These are phyloP conservation scores for Pseudomicrostroma phylloplanum DNA, from an alignment of 1,284 basidiomycete genomes.

Conservation along the genomic window DNA sequence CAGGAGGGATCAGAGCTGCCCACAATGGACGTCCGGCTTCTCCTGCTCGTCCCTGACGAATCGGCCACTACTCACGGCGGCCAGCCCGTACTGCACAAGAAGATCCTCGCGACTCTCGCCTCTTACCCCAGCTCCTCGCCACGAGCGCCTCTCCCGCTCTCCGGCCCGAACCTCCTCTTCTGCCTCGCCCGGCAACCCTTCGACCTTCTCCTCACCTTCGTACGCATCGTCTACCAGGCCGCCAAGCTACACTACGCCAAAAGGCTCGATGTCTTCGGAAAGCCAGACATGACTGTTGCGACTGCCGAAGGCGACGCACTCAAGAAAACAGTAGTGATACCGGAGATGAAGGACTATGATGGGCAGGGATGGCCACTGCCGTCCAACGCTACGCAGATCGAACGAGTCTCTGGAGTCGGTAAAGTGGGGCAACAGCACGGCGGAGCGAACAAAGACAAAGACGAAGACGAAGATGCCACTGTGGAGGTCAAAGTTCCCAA, in stretches of 20 bases:
- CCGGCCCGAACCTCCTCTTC: constrained; percentile 53
- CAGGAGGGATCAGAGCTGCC: neutral
- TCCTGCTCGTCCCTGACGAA: constrained; percentile 22
- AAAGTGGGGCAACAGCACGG: too few species aligned
- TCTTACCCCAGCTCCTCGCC: constrained; percentile 46
- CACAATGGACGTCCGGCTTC: constrained; percentile 17
- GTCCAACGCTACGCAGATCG: constrained; percentile 8
- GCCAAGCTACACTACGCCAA: constrained; percentile 64
- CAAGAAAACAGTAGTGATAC: neutral
- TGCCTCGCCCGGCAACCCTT: constrained; percentile 57
- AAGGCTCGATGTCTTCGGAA: constrained; percentile 60
- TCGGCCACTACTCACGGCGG: neutral
- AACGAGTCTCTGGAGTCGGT: neutral
- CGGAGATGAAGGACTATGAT: constrained; percentile 6
- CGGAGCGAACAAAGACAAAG: too few species aligned
- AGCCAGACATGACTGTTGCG: constrained; percentile 56
- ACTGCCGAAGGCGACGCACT: constrained; percentile 5
- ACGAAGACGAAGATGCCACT: neutral
- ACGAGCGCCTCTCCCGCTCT: constrained; percentile 51
- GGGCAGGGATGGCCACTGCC: constrained; percentile 10
- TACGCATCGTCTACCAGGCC: constrained; percentile 65
- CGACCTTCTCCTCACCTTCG: constrained; percentile 60
- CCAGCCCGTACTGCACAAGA: constrained; percentile 31
- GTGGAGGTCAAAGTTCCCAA: neutral
- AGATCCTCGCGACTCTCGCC: constrained; percentile 58